Conservation (phyloP, 106 monocot species). For the Amphibolis antarctica region DNA sequence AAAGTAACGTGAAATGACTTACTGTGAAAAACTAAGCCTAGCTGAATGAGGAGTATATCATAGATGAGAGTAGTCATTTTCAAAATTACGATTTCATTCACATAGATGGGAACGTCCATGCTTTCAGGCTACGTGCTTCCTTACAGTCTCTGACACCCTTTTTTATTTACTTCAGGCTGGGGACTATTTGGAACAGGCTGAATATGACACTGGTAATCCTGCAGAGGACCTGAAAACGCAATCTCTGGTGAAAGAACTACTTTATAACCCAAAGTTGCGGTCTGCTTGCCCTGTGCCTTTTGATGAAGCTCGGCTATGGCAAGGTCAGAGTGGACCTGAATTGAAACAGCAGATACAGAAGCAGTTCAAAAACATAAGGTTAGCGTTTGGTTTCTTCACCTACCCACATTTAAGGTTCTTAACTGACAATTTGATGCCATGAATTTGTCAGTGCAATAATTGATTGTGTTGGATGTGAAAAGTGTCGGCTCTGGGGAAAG, state of each 20-base stretch:
- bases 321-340: constrained; percentile 84
- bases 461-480: constrained; percentile 98
- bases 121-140: neutral
- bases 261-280: constrained; percentile 59
- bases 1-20: too few species aligned
- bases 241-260: constrained; percentile 64
- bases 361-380: constrained; percentile 98
- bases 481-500: constrained; percentile 94
- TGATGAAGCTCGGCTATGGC: constrained; percentile 94
- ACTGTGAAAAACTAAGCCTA: too few species aligned
- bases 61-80: too few species aligned
- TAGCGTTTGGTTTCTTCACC: neutral
- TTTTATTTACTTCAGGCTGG: constrained; percentile 41
- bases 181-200: constrained; percentile 87
- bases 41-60: too few species aligned
- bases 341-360: constrained; percentile 67
- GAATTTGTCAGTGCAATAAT: constrained; percentile 63
- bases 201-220: constrained; percentile 68
- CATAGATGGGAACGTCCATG: too few species aligned
- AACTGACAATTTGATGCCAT: neutral
- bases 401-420: too few species aligned
- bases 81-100: neutral
- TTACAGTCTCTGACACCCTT: neutral
- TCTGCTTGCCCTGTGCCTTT: constrained; percentile 86
- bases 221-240: constrained; percentile 79